Evolutionary conservation across 2,329 filamentous ascomycete genomes (phyloP), one percentile per base, ranked within the genome.

Genomic region (Aureobasidium zeae): DNA sequence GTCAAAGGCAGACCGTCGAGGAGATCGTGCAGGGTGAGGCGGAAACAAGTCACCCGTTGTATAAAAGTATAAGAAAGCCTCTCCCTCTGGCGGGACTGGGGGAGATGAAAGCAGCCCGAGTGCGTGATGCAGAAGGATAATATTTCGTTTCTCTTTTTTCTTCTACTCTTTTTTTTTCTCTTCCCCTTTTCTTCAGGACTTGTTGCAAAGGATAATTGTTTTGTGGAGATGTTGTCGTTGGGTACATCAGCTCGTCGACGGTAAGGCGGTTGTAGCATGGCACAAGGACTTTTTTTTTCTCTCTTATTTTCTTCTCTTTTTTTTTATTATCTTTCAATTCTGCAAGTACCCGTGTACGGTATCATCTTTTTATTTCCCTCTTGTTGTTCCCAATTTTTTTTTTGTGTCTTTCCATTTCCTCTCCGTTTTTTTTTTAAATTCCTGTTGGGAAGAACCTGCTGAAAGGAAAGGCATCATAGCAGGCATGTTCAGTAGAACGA

Each of bases 31-130:
- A 39, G 26, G 35, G 36, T 31, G 36, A 39, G 36, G 19, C n/a
- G 19, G n/a, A n/a, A n/a, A n/a, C 19, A 39, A 26, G 25, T 41
- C 37, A 41, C 37, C 21, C 39, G 34, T 7, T 43, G 39, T 43
- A 43, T 30, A 43, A 43, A 43, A 43, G 21, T 19, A n/a, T n/a
- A 43, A 34, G 30, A 33, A 30, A 34, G 21, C 20, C 29, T 24
- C n/a, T n/a, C 30, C 31, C 30, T 25, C 39, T 43, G 39, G 39
- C 39, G 39, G 39, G 39, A 43, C 39, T 43, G 39, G 39, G 38
- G 39, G 39, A 33, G 29, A 43, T 34, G 22, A 28, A 12, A 32
- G 30, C 30, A n/a, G n/a, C n/a, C n/a, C n/a, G n/a, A n/a, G n/a
- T n/a, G n/a, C n/a, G n/a, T 34, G 30, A 26, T 13, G 30, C 26